Percentiles rank a stretch among this genome's conserved stretches.
phyloP scores from a whole-genome alignment of 306 rosid genomes.

The Lotus japonicus region DNA sequence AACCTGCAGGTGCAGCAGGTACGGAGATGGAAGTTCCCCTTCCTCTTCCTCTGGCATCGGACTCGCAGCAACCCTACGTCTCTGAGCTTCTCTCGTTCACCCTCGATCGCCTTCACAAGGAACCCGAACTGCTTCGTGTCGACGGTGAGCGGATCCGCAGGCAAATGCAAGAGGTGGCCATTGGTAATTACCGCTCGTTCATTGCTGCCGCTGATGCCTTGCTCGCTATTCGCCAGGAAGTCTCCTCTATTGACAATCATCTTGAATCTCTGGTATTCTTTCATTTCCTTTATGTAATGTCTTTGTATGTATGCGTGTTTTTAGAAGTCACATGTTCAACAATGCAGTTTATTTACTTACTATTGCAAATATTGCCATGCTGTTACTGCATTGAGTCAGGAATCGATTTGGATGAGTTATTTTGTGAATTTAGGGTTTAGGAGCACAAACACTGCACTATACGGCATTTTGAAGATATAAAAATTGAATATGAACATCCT shows the following conservation, averaged over 20 bases:
- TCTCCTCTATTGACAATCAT: slow-evolving; percentile 32
- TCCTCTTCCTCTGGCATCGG: slow-evolving; percentile 73
- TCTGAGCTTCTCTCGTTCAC: slow-evolving; percentile 96
- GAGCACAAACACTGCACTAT: too few species aligned
- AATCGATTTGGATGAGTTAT: not conserved
- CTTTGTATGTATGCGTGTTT: not conserved
- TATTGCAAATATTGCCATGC: not conserved
- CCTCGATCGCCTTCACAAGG: slow-evolving; percentile 98
- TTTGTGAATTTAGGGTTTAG: too few species aligned
- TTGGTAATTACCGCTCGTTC: slow-evolving; percentile 79
- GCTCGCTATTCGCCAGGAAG: slow-evolving; percentile 85
- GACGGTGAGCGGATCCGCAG: slow-evolving; percentile 97
- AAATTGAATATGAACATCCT: too few species aligned
- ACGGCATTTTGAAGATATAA: too few species aligned
- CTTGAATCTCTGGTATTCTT: slow-evolving; percentile 29
- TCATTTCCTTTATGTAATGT: not conserved
- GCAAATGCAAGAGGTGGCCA: slow-evolving; percentile 99
- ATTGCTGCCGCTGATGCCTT: slow-evolving; percentile 88
- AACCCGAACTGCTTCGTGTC: slow-evolving; percentile 96
- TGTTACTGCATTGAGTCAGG: slow-evolving; percentile 1
- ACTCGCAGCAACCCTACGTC: slow-evolving; percentile 89
- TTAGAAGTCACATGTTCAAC: not conserved
- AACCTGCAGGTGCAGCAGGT: slow-evolving; percentile 28
- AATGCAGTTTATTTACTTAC: not conserved
- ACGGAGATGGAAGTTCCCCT: slow-evolving; percentile 43